Evolutionary conservation across 2,329 filamentous ascomycete species (phyloP).

Genomic region (Immersiporthe knoxdaviesiana): DNA sequence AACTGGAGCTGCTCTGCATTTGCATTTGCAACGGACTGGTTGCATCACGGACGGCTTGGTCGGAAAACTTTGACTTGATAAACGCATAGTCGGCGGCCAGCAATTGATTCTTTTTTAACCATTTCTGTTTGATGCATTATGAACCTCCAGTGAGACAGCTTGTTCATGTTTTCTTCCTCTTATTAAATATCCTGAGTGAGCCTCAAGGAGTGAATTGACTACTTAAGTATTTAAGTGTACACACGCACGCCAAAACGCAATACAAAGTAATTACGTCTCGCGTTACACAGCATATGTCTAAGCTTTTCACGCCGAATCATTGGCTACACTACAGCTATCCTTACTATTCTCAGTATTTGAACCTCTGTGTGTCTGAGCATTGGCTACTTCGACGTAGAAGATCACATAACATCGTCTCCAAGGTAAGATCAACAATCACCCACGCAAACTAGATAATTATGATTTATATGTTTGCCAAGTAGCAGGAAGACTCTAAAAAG

Average conservation of each 20-base stretch:
- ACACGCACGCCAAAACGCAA: neutral
- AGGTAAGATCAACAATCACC: no score
- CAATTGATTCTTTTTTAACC: neutral
- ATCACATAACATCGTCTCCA: no score
- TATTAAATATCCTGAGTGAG: neutral
- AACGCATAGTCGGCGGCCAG: neutral
- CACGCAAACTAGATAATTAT: no score
- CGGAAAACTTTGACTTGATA: slow-evolving; percentile 5
- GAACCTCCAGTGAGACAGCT: neutral
- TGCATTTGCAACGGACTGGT: slow-evolving; percentile 4
- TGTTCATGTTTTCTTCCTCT: no score
- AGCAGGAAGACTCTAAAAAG: neutral
- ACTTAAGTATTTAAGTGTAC: no score
- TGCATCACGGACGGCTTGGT: neutral
- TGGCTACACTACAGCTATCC: neutral
- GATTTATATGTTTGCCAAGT: no score
- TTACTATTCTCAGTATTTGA: neutral
- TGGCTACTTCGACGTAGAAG: no score
- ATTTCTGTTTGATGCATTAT: neutral
- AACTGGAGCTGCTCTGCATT: neutral
- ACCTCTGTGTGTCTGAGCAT: neutral
- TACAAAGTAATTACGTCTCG: neutral
- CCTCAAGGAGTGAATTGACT: neutral
- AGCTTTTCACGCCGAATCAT: neutral
- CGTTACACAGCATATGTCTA: neutral